Percentiles rank a stretch among this genome's conserved stretches.
Conservation (phyloP, 306 rosid species). For the Abrus pulchellus region DNA sequence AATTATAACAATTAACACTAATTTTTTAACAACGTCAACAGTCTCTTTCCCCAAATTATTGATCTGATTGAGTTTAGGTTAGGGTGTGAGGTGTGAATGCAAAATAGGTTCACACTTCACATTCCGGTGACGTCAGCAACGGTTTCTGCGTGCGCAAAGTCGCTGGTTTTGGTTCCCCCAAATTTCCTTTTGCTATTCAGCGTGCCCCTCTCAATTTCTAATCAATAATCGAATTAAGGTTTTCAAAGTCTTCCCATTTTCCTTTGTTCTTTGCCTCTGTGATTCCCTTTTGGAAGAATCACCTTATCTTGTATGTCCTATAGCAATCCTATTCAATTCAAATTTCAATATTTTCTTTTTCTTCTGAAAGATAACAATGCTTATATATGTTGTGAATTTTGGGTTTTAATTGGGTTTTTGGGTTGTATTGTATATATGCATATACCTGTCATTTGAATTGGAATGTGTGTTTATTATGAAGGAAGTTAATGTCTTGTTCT, state of each 20-base stretch:
- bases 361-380: not conserved
- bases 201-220: not conserved
- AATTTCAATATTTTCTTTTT: slow-evolving; percentile 7
- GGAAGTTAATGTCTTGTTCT: slow-evolving; percentile 13
- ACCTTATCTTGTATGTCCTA: slow-evolving; percentile 32
- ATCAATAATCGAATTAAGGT: slow-evolving; percentile 45
- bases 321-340: slow-evolving; percentile 7
- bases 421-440: slow-evolving; percentile 4
- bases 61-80: not conserved
- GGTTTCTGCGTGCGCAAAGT: slow-evolving; percentile 53
- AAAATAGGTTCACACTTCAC: not conserved
- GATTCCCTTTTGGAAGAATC: slow-evolving; percentile 30
- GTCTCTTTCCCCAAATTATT: not conserved
- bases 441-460: not conserved
- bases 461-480: not conserved
- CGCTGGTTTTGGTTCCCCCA: slow-evolving; percentile 45
- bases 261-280: slow-evolving; percentile 19
- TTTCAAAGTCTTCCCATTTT: slow-evolving; percentile 41
- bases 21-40: not conserved
- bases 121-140: slow-evolving; percentile 40
- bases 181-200: not conserved
- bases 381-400: slow-evolving; percentile 3
- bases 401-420: slow-evolving; percentile 46
- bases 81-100: not conserved
- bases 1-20: not conserved